Percentiles rank a stretch among this genome's conserved stretches.
phyloP scores from a whole-genome alignment of 2,329 filamentous ascomycete genomes.

The Pseudogymnoascus sp. region DNA sequence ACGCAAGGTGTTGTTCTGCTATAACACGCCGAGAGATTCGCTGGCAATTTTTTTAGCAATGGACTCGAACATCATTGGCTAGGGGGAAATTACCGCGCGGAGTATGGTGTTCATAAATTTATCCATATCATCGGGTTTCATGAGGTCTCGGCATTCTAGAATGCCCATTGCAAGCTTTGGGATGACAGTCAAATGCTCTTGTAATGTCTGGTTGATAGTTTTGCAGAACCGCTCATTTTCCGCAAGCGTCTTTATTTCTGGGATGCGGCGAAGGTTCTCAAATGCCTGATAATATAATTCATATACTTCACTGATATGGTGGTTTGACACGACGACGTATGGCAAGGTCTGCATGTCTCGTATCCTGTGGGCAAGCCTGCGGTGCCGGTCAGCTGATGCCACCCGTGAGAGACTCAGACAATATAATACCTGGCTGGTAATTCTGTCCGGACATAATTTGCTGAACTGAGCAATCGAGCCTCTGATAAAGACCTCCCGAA shows the following conservation, averaged over 20 bases:
- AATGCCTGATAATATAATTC: constrained; percentile 97
- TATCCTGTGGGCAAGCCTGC: constrained; percentile 80
- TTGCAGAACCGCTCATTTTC: constrained; percentile 87
- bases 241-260: constrained; percentile 74
- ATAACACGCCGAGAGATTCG: constrained; percentile 94
- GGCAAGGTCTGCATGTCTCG: constrained; percentile 96
- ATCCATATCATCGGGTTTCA: constrained; percentile 75
- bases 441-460: constrained; percentile 95
- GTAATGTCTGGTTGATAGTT: constrained; percentile 68
- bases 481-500: constrained; percentile 93
- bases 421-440: constrained; percentile 63
- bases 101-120: constrained; percentile 92
- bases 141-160: constrained; percentile 75
- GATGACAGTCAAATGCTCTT: constrained; percentile 86
- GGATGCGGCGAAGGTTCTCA: constrained; percentile 75
- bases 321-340: constrained; percentile 93
- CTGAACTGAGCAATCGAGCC: constrained; percentile 79
- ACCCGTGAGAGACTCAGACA: neutral
- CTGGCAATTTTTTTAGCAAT: constrained; percentile 35
- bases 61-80: neutral
- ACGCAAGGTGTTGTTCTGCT: constrained; percentile 89
- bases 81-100: constrained; percentile 57
- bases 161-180: constrained; percentile 92
- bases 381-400: constrained; percentile 1
- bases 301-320: constrained; percentile 89